Evolutionary conservation across 1,284 basidiomycete genomes (phyloP), one percentile per base, ranked within the genome.

Genomic region (Ustilago vetiveriae): DNA sequence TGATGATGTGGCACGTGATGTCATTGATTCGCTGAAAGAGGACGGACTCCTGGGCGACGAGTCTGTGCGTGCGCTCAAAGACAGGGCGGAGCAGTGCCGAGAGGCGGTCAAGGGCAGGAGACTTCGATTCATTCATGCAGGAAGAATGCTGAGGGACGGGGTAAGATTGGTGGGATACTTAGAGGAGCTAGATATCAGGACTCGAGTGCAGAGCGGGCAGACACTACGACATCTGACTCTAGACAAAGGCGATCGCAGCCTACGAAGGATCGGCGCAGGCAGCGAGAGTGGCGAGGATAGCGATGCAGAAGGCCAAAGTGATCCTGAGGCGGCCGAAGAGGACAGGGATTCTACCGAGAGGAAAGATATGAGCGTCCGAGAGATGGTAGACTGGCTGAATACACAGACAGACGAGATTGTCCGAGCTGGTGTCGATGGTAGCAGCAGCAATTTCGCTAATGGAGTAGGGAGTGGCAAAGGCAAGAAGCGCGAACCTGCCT

Each of bases 81-180:
- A 11, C 9, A 29, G 23, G n/a, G 50, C 46, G 43, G 46, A 16
- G 11, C 19, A 7, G 9, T 8, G 9, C 14, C 43, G 40, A 22
- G 45, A 27, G 36, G 54, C 32, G 1, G 45, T 58, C 6, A 24
- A 23, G 4, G 46, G 42, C 0, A 22, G 60, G 17, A 29, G 68
- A 22, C 39, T 77, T 24, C 50, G 75, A 0, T 39, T 75, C 22
- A 75, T 77, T 11, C 59, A 75, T 46, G 54, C 72, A 6, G 75
- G 75, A 5, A 39, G 68, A 14, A 54, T 77, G 1, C 36, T 77
- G 29, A 50, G 63, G 10, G 67, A 75, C 24, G 67, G 65, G 13
- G 47, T 69, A 26, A 53, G 49, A n/a, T 48, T 77, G 22, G 75
- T 70, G 0, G 50, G 51, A 3, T 77, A 58, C 33, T 43, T 77